Base-by-base conservation (phyloP, 495 filamentous ascomycete genomes). In the Annulohypoxylon nitens region DNA sequence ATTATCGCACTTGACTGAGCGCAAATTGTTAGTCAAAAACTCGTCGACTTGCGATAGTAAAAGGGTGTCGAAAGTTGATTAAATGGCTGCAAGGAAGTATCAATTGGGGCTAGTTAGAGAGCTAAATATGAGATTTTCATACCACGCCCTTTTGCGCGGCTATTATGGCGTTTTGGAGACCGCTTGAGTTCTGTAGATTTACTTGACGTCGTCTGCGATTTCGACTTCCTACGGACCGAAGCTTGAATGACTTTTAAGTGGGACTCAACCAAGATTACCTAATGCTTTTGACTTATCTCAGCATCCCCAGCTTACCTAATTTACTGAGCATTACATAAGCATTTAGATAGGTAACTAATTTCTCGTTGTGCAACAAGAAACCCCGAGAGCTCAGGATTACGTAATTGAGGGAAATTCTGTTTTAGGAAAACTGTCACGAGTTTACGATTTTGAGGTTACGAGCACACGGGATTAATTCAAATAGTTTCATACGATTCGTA, bases 401-500 rank as follows among this genome's bases (percentile, higher is more conserved):
- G 9, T 39, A 39, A 39, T 11, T 7, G 5, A 11, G 2, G 2
- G 9, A 9, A 9, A 39, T 11, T 9, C 36, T 11, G 12, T 4
- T 26, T 47, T 20, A 47, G 25, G 30, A 34, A 37, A 37, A 20
- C 26, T 5, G 11, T 57, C 63, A 50, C 53, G 26, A 67, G 53
- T 45, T 25, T 36, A 18, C 50, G 16, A 45, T 53, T 39, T 39
- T 41, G 30, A 30, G 5, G 30, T 30, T 30, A 30, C 30, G 30
- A n/a, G 34, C n/a, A 55, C 6, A 50, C n/a, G 33, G 30, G 36
- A 41, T 39, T 61, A 57, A 33, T 14, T 36, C 41, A 12, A 61
- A 62, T 20, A 3, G 53, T 48, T 59, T 66, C 43, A 62, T 70
- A 65, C 61, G 55, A 47, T 57, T 70, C 57, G 45, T 74, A 70